Evolutionary conservation across 179 eudicot species (phyloP).

Genomic region (Beta corolliflora): DNA sequence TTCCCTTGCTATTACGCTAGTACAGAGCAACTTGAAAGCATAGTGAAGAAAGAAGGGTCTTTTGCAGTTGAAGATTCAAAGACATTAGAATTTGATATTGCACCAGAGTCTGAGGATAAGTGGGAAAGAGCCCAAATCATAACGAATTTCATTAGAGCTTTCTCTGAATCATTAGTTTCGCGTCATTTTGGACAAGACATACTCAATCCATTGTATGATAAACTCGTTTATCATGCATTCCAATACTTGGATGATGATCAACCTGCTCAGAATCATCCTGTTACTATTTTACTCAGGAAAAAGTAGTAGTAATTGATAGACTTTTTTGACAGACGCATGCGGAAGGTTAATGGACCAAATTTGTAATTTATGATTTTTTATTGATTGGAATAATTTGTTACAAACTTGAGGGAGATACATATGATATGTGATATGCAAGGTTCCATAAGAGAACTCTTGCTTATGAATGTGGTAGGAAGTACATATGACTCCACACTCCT

Average conservation of each 20-base stretch:
- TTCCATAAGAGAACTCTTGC: too few relatives aligned
- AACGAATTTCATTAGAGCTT: slow-evolving; percentile 24
- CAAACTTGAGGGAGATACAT: too few relatives aligned
- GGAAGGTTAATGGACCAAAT: too few relatives aligned
- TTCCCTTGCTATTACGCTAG: slow-evolving; percentile 24
- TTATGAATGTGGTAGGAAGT: too few relatives aligned
- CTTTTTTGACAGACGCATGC: background rate
- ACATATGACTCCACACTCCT: too few relatives aligned
- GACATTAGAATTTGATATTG: slow-evolving; percentile 19
- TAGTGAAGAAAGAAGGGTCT: slow-evolving; percentile 30
- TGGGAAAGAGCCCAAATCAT: slow-evolving; percentile 14
- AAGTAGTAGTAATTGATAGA: background rate
- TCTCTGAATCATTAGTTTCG: slow-evolving; percentile 26
- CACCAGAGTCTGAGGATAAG: slow-evolving; percentile 12
- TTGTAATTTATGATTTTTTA: too few relatives aligned
- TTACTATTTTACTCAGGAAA: slow-evolving; percentile 19
- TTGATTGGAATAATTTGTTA: too few relatives aligned
- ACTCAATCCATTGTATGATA: background rate
- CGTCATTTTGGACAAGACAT: slow-evolving; percentile 27
- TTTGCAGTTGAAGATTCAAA: slow-evolving; percentile 26
- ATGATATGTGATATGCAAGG: too few relatives aligned
- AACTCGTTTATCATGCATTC: background rate
- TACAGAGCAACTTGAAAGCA: slow-evolving; percentile 22
- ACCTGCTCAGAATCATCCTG: slow-evolving; percentile 10
- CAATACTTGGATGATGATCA: background rate